Base-by-base conservation (phyloP, 345 rosid genomes). In the Turritis glabra region DNA sequence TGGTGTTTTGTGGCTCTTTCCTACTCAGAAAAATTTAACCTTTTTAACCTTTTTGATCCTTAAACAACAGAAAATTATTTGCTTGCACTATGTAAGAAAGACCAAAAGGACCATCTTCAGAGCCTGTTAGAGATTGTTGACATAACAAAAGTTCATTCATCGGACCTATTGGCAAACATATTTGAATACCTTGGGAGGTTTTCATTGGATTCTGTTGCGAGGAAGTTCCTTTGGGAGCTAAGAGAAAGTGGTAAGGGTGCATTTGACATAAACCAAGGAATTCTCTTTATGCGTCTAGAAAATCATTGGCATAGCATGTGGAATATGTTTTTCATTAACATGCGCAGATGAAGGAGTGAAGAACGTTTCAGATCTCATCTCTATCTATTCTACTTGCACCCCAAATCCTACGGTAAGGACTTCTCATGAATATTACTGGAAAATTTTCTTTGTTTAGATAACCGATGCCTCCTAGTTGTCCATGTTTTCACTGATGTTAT, bases 391-490 rank as follows among this genome's bases (percentile, higher is more conserved):
- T 61, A 76, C 84, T 69, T 72, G 82, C 79, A 63, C 74, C 82
- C 89, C 91, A 74, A 84, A 90, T 82, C 78, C 75, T 75, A 72
- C 41, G 87, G 99, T 95, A 87, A 90, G 81, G 80, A 84, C 83
- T 81, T 89, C 69, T 82, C 83, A 76, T 82, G 82, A 80, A 65
- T 78, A 73, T 30, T 85, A 70, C 83, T 81, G 85, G 63, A 80
- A 81, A 84, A 67, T 38, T 80, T 9, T 40, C 47, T 23, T 73
- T 58, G 59, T 5, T 48, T 57, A 25, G 60, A 26, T 57, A 19
- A 57, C 26, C 7, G 12, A 35, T 48, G 60, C 43, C 27, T 67
- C 47, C n/a, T 53, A 41, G 7, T 25, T 70, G 19, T 46, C 66
- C 50, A 55, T 74, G 27, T 64, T 68, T 44, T 35, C 50, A 69